Percentiles rank a stretch among this genome's conserved stretches.
phyloP scores from a whole-genome alignment of 148 eudicot genomes.

The Beta vulgaris region DNA sequence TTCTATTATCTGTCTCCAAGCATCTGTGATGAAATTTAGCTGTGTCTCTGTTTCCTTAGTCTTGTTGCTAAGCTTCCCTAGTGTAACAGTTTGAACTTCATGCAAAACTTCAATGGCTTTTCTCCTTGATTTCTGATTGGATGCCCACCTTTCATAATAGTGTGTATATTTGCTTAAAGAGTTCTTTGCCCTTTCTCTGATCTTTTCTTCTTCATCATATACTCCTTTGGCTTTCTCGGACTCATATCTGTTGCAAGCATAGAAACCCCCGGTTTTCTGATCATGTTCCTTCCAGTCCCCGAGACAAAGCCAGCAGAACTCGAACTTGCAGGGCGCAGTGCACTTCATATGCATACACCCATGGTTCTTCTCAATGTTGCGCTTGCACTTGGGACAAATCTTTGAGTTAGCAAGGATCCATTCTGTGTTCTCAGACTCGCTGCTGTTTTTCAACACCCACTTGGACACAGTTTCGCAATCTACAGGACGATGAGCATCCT shows the following conservation, averaged over 20 bases:
- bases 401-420: constrained; percentile 71
- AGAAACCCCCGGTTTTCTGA: constrained; percentile 47
- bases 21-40: constrained; percentile 58
- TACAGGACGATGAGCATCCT: constrained; percentile 68
- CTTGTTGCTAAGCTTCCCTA: constrained; percentile 55
- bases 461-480: constrained; percentile 55
- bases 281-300: constrained; percentile 55
- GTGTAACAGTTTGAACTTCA: constrained; percentile 37
- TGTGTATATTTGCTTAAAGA: constrained; percentile 42
- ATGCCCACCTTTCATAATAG: constrained; percentile 38
- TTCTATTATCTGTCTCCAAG: constrained; percentile 74
- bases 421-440: constrained; percentile 30
- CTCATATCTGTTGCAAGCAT: constrained; percentile 50
- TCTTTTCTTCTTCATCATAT: constrained; percentile 31
- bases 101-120: constrained; percentile 54
- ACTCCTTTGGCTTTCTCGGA: constrained; percentile 39
- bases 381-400: constrained; percentile 65
- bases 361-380: constrained; percentile 67
- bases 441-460: constrained; percentile 58
- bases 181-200: constrained; percentile 38
- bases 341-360: constrained; percentile 83
- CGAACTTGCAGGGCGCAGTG: constrained; percentile 54
- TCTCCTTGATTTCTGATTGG: constrained; percentile 53
- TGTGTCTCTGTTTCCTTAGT: constrained; percentile 50
- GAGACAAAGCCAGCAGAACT: constrained; percentile 72